Percentiles rank a stretch among this genome's conserved stretches.
phyloP scores from a whole-genome alignment of 2,329 filamentous ascomycete genomes.

The Paramyrothecium sp. region DNA sequence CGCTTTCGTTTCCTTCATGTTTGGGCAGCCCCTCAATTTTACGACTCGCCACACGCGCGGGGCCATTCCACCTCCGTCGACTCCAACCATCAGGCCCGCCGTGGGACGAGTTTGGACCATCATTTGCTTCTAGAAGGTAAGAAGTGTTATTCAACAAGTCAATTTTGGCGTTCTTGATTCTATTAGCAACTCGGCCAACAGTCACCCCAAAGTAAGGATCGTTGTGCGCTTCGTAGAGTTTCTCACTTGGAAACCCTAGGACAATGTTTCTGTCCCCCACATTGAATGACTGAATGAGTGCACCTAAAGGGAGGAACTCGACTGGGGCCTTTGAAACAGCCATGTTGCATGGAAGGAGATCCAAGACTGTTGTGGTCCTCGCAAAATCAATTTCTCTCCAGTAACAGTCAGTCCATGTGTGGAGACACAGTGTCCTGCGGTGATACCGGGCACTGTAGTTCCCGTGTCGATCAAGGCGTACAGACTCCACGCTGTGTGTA shows the following conservation, averaged over 20 bases:
- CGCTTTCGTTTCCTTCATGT: conserved; percentile 60
- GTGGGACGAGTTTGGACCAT: conserved; percentile 74
- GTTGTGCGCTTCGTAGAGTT: conserved; percentile 75
- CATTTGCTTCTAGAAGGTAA: conserved; percentile 72
- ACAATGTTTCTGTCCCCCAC: conserved; percentile 84
- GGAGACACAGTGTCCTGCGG: too few species aligned
- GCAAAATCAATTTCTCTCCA: too few species aligned
- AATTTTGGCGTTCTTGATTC: conserved; percentile 71
- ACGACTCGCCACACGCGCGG: conserved; percentile 55
- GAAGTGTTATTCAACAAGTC: conserved; percentile 67
- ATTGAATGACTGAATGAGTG: conserved; percentile 77
- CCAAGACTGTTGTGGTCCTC: too few species aligned
- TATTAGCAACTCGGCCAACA: conserved; percentile 83
- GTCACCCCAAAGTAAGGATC: conserved; percentile 85
- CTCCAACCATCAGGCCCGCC: conserved; percentile 77
- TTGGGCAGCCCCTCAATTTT: conserved; percentile 48
- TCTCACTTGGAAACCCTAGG: conserved; percentile 74
- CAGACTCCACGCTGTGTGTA: too few species aligned
- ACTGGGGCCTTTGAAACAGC: conserved; percentile 55
- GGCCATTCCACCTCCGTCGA: conserved; percentile 74
- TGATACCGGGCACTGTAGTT: too few species aligned
- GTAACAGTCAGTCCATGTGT: too few species aligned
- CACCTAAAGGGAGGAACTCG: conserved; percentile 71
- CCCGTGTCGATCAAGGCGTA: too few species aligned
- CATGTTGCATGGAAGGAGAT: too few species aligned